Percentiles rank a stretch among this genome's conserved stretches.
Evolutionary conservation across 371 early-diverging fungal species (phyloP).

Genomic region (Mucor velutinosus): DNA sequence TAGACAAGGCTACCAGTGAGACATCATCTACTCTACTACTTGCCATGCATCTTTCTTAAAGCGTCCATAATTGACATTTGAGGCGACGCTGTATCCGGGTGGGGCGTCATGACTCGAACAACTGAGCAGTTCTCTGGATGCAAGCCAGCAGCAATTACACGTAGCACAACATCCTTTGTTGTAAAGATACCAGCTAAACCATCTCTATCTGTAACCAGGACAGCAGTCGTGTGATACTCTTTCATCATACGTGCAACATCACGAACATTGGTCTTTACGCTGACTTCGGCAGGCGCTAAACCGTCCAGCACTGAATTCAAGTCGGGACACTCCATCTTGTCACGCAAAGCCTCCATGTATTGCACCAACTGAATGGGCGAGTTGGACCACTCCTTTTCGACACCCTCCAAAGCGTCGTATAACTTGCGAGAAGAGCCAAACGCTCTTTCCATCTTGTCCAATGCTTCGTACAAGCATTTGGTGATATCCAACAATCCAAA

Average conservation of each 20-base stretch:
- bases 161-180: constrained; percentile 85
- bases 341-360: constrained; percentile 60
- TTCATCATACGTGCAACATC: constrained; percentile 90
- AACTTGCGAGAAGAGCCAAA: constrained; percentile 87
- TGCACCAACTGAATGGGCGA: constrained; percentile 42
- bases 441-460: constrained; percentile 93
- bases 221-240: constrained; percentile 81
- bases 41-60: constrained; percentile 85
- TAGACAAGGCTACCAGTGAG: neutral
- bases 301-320: constrained; percentile 73
- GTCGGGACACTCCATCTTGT: constrained; percentile 84
- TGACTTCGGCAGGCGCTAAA: constrained; percentile 61
- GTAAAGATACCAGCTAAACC: constrained; percentile 87
- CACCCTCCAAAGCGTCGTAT: constrained; percentile 91
- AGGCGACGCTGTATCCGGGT: constrained; percentile 84
- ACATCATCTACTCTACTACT: constrained; percentile 1
- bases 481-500: constrained; percentile 95
- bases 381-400: constrained; percentile 83
- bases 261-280: constrained; percentile 78
- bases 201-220: constrained; percentile 79
- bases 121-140: constrained; percentile 85
- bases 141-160: constrained; percentile 89
- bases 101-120: constrained; percentile 92
- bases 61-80: constrained; percentile 84
- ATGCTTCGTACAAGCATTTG: constrained; percentile 92